Evolutionary conservation across 371 early-diverging fungal genomes (phyloP), one percentile per base, ranked within the genome.

Genomic region (Actinomortierella wolfii): DNA sequence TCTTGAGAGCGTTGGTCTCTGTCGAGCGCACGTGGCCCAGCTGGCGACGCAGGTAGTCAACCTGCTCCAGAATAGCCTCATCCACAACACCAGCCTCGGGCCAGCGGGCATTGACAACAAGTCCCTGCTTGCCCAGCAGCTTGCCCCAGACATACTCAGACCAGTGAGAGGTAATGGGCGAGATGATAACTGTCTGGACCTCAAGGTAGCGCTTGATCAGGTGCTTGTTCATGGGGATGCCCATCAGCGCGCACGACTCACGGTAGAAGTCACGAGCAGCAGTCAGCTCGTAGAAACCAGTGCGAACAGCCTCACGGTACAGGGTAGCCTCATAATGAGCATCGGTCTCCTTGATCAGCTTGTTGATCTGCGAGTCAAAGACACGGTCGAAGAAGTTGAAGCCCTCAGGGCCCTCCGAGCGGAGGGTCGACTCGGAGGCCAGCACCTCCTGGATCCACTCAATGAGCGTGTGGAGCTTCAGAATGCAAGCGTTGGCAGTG

Each of bases 401-500:
- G 55, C 78, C 48, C 73, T 76, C 54, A 59, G 52, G 43, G 71
- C 57, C 59, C 77, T 66, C 64, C 64, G 25, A n/a, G 42, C 66
- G 57, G 59, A 68, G 58, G 20, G 61, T 64, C 44, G 59, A 59
- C 25, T 68, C 76, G 41, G 67, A 52, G 17, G 57, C 61, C 59
- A 61, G 51, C 3, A 80, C 78, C 51, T 88, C 96, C 67, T 93
- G 89, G 56, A 88, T 85, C 93, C 94, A 97, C 77, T 99, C 98
- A 55, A 90, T 79, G 58, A 98, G 87, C 23, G 92, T 97, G 80
- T 82, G 92, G 43, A 99, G 81, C 76, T 96, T 92, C 62, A 99
- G 86, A 58, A 99, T 95, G 54, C 95, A 95, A 46, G 96, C 91
- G 76, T 99, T 97, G 59, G 99, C 99, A n/a, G 94, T 96, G 18